Conservation (phyloP, 495 filamentous ascomycete species). For the Talaromyces wortmannii region DNA sequence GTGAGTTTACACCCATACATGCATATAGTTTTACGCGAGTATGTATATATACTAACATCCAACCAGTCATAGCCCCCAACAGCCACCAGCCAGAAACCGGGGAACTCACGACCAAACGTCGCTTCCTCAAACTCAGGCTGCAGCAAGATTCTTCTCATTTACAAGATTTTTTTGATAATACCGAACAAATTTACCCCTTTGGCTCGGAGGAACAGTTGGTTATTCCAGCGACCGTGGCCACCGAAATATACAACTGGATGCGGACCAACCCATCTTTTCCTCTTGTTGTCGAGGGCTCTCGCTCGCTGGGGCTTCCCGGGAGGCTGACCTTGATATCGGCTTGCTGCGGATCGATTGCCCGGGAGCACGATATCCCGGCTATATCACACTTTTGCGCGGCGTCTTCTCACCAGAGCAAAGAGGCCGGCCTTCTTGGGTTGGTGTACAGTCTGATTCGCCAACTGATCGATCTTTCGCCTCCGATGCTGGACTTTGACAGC, state of each 20-base stretch:
- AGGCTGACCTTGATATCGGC: conserved; percentile 25
- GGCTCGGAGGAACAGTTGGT: conserved; percentile 20
- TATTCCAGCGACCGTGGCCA: background rate
- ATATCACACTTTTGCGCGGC: conserved; percentile 36
- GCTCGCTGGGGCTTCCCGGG: conserved; percentile 16
- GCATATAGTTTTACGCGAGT: too few species aligned
- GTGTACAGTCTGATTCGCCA: conserved; percentile 44
- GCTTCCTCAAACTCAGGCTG: conserved; percentile 31
- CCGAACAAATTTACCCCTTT: conserved; percentile 28
- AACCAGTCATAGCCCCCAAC: background rate
- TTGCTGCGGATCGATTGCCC: conserved; percentile 27
- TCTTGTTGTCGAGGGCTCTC: conserved; percentile 29
- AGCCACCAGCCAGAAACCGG: background rate
- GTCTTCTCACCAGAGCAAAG: background rate
- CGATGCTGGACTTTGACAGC: conserved; percentile 31
- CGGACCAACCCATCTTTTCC: conserved; percentile 21
- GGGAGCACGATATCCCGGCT: conserved; percentile 27
- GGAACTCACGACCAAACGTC: conserved; percentile 9
- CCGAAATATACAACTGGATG: background rate
- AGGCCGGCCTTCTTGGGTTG: conserved; percentile 29
- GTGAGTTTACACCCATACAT: background rate
- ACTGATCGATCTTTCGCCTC: conserved; percentile 35
- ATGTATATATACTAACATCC: background rate
- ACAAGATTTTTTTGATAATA: conserved; percentile 33
- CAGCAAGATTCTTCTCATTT: conserved; percentile 36